Percentiles rank a stretch among this genome's conserved stretches.
Evolutionary conservation across 2,329 filamentous ascomycete species (phyloP).

Genomic region (Aspergillus texensis): DNA sequence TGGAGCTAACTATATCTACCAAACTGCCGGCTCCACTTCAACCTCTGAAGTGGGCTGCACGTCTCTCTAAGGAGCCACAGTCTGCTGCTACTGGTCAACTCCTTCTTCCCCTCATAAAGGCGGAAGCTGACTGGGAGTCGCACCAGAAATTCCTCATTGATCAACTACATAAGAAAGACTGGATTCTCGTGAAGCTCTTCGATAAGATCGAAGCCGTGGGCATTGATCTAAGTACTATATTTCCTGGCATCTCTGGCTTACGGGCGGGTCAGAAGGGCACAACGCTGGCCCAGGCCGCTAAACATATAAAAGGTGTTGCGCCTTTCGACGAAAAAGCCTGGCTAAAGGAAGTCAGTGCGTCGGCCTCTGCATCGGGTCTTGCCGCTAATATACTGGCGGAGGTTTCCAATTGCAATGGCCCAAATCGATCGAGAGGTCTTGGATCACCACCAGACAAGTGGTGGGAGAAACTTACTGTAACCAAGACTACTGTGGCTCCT

Average conservation of each 20-base stretch:
- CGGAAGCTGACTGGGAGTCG: slow-evolving; percentile 50
- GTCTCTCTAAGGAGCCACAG: slow-evolving; percentile 45
- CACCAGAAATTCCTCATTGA: slow-evolving; percentile 54
- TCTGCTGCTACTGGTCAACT: slow-evolving; percentile 52
- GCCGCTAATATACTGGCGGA: slow-evolving; percentile 32
- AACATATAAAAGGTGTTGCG: slow-evolving; percentile 57
- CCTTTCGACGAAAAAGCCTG: slow-evolving; percentile 56
- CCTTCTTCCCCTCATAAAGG: slow-evolving; percentile 56
- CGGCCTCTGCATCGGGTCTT: slow-evolving; percentile 21
- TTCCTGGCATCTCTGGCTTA: slow-evolving; percentile 55
- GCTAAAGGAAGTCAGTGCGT: slow-evolving; percentile 33
- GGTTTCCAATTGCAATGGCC: slow-evolving; percentile 17
- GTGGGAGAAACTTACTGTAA: slow-evolving; percentile 34
- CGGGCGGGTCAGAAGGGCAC: slow-evolving; percentile 48
- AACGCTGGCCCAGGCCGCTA: slow-evolving; percentile 55
- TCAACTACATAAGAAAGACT: slow-evolving; percentile 60
- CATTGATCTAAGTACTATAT: slow-evolving; percentile 59
- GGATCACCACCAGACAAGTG: slow-evolving; percentile 30
- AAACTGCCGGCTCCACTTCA: slow-evolving; percentile 57
- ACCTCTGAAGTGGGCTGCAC: slow-evolving; percentile 56
- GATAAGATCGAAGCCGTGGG: slow-evolving; percentile 61
- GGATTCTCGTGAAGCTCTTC: slow-evolving; percentile 58
- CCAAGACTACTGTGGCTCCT: slow-evolving; percentile 6
- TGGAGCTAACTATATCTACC: slow-evolving; percentile 52
- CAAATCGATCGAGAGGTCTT: slow-evolving; percentile 17